Evolutionary conservation across 2,329 filamentous ascomycete species (phyloP), one percentile per base, ranked within the genome.

Genomic region (Claviceps capensis): DNA sequence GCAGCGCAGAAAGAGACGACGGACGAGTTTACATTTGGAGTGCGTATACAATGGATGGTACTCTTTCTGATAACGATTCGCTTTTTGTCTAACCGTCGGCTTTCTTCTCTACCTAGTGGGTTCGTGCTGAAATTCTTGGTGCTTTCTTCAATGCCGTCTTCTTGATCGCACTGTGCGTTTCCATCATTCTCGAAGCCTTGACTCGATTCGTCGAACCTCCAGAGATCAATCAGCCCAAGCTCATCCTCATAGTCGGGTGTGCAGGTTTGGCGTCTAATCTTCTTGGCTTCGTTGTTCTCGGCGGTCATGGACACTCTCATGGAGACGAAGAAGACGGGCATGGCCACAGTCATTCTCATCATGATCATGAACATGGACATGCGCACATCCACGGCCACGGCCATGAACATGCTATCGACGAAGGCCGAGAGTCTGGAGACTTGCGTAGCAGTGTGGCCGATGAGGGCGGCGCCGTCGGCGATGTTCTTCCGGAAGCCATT

Each of bases 131-230:
- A 74, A 97, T 95, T 11, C 77, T 98, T 5, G 93, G 93, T 63
- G 93, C 93, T 47, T 83, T 97, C 61, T 88, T 97, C 70, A 98
- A 98, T 63, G 93, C 93, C 59, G 91, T 97, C 46, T 98, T 98
- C 72, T 77, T 98, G 45, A 93, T 98, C 63, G 93, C 93, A 7
- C 79, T 98, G 8, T 98, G 93, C 71, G 76, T 98, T 52, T 94
- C 91, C 49, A 98, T 98, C 68, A 86, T 97, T 63, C 82, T 98
- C 61, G 93, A 98, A 69, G 93, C 93, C 16, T 79, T 96, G 55
- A 88, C 90, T 61, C 85, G 93, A 63, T 86, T 98, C 60, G 78
- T 97, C 63, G 88, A 97, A 62, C 89, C 90, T 7, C 90, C 91
- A 61, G 82, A 86, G 64, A 90, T 98, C 62, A 75, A 75, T 49